Base-by-base conservation (phyloP, 768 basidiomycete genomes). In the Fibroporia radiculosa region DNA sequence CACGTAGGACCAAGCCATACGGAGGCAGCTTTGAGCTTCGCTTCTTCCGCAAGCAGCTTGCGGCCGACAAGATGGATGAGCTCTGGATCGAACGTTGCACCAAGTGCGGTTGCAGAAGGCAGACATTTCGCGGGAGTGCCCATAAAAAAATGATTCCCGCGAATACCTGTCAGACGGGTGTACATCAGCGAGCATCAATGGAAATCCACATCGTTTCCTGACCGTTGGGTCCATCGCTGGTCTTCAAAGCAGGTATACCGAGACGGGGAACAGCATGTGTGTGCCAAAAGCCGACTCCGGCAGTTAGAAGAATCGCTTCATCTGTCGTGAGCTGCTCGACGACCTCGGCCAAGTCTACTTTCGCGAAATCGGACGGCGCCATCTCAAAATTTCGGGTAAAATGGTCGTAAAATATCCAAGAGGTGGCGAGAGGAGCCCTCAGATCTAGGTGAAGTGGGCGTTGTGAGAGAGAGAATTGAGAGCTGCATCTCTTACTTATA, bases 161-260 rank as follows among this genome's bases (percentile, higher is more conserved):
- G 60, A 40, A 74, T 65, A n/a, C 71, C 71, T 72, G 47, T 4
- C 43, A 24, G 39, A 6, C 46, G 6, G 48, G 32, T 39, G 13
- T 32, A 22, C 24, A 26, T 16, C 18, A 6, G 25, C 22, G 1
- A 14, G 6, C 7, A 25, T 14, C 39, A 5, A 16, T 20, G 22
- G 16, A 3, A 28, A 26, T 4, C 25, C 19, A n/a, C n/a, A 24
- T 5, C 16, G 25, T 32, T 7, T 2, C 73, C 70, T 25, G 53
- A 63, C 84, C 86, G 55, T 88, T 89, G 0, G 86, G 85, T 2
- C 87, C 86, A 67, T 87, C 84, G 65, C 80, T 83, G 56, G 84
- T 79, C 68, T 87, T 86, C 57, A 88, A 66, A 8, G 81, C 74
- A 28, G 85, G 87, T 43, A 90, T 66, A 2, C 81, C 78, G 2